A percentile compares a stretch with the other conserved stretches of the same genome.
phyloP scores from a whole-genome alignment of 2,329 filamentous ascomycete species.

The Ceratocystis colombiana region DNA sequence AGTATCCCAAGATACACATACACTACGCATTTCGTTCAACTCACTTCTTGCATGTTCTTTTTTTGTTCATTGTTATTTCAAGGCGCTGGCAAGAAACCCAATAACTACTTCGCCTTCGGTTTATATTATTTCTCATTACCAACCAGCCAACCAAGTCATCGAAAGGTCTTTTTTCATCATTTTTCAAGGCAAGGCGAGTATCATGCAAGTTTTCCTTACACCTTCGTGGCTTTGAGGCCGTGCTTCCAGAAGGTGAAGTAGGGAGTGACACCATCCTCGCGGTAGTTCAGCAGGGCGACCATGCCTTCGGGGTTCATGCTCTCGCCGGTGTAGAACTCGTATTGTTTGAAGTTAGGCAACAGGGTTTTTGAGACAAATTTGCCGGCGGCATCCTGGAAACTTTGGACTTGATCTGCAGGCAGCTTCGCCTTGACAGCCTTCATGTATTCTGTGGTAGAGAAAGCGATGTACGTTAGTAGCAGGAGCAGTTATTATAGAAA shows the following conservation, averaged over 20 bases:
- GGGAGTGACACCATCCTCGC: slow-evolving; percentile 86
- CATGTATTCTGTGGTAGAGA: slow-evolving; percentile 59
- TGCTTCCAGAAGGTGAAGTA: slow-evolving; percentile 93
- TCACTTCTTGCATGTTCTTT: too few species aligned
- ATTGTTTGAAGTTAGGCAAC: slow-evolving; percentile 82
- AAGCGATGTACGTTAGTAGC: neutral
- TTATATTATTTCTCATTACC: neutral
- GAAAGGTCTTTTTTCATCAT: neutral
- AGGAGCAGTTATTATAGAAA: neutral
- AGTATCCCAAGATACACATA: neutral
- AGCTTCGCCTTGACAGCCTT: slow-evolving; percentile 60
- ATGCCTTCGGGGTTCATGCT: slow-evolving; percentile 89
- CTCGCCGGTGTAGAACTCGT: slow-evolving; percentile 87
- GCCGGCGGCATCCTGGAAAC: slow-evolving; percentile 68
- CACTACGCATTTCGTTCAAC: neutral
- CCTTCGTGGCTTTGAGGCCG: slow-evolving; percentile 80
- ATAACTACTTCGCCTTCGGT: neutral
- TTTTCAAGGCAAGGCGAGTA: neutral
- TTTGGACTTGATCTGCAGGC: too few species aligned
- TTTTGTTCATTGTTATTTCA: neutral
- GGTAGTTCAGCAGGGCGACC: slow-evolving; percentile 94
- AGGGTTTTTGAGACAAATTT: slow-evolving; percentile 73
- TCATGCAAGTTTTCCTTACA: slow-evolving; percentile 45
- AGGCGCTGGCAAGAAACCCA: neutral
- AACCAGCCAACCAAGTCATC: neutral